These are phyloP conservation scores for Phaeotremella skinneri DNA, from an alignment of 768 basidiomycete genomes.

Conservation along the genomic window DNA sequence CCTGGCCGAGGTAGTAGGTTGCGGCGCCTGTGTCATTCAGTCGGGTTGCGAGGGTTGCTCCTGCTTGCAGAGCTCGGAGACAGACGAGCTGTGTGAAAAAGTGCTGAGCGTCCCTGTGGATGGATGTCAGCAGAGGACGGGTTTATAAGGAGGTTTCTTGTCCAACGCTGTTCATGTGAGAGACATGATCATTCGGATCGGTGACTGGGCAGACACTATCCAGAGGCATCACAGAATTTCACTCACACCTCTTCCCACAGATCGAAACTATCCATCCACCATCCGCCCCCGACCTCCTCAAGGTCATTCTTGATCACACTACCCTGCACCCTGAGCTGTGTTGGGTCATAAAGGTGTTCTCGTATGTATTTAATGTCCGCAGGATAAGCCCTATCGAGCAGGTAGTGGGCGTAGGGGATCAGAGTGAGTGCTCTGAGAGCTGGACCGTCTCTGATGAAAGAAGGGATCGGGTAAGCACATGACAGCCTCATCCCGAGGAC, in stretches of 20 bases:
- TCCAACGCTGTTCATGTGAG: no score
- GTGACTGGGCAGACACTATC: no score
- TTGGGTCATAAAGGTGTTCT: conserved; percentile 37
- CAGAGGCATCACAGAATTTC: neutral
- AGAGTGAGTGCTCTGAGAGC: conserved; percentile 48
- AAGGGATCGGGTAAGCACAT: neutral
- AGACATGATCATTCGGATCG: conserved; percentile 13
- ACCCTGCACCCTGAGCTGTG: conserved; percentile 16
- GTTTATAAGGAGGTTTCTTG: no score
- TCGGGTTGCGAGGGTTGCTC: conserved; percentile 38
- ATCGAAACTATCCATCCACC: conserved; percentile 47
- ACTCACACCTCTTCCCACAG: conserved; percentile 50
- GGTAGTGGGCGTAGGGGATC: conserved; percentile 46
- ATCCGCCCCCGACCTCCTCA: conserved; percentile 48
- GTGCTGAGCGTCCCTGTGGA: conserved; percentile 39
- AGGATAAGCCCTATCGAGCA: conserved; percentile 42
- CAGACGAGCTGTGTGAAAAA: conserved; percentile 50
- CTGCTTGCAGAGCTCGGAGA: conserved; percentile 40
- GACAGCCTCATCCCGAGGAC: neutral
- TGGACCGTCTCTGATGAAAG: conserved; percentile 46
- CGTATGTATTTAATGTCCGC: conserved; percentile 39
- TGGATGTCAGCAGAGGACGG: conserved; percentile 11
- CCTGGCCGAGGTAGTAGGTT: conserved; percentile 32
- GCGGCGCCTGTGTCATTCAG: conserved; percentile 42
- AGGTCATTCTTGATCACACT: conserved; percentile 52